Base-by-base conservation (phyloP, 805 yeast species). In the Clavispora vitiphila region DNA sequence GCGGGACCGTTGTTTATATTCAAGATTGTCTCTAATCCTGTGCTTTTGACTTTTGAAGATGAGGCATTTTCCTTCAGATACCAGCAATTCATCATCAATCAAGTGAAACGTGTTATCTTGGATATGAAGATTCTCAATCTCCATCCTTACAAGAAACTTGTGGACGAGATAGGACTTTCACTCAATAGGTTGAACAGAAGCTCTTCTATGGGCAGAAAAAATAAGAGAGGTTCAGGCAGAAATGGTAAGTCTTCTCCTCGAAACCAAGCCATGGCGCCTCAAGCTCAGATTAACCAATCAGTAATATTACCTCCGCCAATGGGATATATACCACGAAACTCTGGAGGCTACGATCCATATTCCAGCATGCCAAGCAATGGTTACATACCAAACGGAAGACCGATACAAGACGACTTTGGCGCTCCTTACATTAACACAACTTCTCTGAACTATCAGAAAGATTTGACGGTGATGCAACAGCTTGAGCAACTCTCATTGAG, bases 81-180 rank as follows among this genome's bases (percentile, higher is more conserved):
- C 44, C 81, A 82, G 43, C 76, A 73, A 45, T 77, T 74, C 43
- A 74, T 87, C 4, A 62, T 78, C 18, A 67, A 70, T 38, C 84
- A 81, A 59, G 80, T 86, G 15, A 76, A 87, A 46, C 67, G 74
- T 35, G 76, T 81, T 6, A 65, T 90, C 43, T 64, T 80, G 32
- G 84, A 83, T 37, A 61, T 76, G 53, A 78, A 77, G 43, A 71
- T 83, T 29, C 53, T 69, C 35, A 67, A 74, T 22, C 69, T 64
- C 39, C 95, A 86, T 58, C 86, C 84, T 26, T 86, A 87, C 62
- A 86, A 86, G 57, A 80, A 95, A 49, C 69, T 93, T 43, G 77
- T 90, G 75, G 98, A 91, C 52, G 98, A 91, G 61, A 91, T 89
- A 47, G 97, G 97, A 3, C 67, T 90, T 30, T 59, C 71, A 8